Conservation (phyloP, 2,329 filamentous ascomycete species). For the Chalara sp. region DNA sequence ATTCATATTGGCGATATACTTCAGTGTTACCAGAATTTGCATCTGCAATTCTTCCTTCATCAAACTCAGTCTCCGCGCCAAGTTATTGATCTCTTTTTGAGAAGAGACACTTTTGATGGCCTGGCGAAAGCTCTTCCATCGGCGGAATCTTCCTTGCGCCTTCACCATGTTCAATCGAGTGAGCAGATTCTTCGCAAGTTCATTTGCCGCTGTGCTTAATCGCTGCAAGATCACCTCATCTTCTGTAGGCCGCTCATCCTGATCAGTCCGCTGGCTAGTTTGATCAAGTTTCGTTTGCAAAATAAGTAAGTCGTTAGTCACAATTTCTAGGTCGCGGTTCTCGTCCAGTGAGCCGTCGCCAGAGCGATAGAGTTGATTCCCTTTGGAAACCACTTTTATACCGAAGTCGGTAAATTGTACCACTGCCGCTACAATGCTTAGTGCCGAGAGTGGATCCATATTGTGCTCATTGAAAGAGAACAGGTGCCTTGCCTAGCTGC, state of each 20-base stretch:
- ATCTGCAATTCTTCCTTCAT: slow-evolving; percentile 3
- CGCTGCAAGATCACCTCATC: neutral
- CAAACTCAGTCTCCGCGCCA: slow-evolving; percentile 3
- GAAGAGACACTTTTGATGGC: slow-evolving; percentile 13
- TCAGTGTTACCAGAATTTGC: slow-evolving; percentile 1
- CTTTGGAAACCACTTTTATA: slow-evolving; percentile 3
- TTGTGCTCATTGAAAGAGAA: no score
- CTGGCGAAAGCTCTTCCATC: slow-evolving; percentile 16
- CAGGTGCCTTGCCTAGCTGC: no score
- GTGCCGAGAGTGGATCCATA: neutral
- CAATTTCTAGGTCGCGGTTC: neutral
- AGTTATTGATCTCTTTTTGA: slow-evolving; percentile 7
- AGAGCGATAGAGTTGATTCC: neutral
- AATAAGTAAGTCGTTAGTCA: neutral
- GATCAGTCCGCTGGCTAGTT: neutral
- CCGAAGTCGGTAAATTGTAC: slow-evolving; percentile 4
- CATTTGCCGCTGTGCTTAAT: neutral
- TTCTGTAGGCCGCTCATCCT: neutral
- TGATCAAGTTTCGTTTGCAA: neutral
- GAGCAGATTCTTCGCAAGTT: slow-evolving; percentile 2
- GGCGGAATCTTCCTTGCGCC: slow-evolving; percentile 1
- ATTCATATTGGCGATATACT: neutral
- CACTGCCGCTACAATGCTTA: slow-evolving; percentile 1
- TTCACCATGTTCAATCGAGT: slow-evolving; percentile 2
- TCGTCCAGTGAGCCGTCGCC: neutral